phyloP scores from a whole-genome alignment of 2,329 filamentous ascomycete genomes.

The Fusarium mundagurra region DNA sequence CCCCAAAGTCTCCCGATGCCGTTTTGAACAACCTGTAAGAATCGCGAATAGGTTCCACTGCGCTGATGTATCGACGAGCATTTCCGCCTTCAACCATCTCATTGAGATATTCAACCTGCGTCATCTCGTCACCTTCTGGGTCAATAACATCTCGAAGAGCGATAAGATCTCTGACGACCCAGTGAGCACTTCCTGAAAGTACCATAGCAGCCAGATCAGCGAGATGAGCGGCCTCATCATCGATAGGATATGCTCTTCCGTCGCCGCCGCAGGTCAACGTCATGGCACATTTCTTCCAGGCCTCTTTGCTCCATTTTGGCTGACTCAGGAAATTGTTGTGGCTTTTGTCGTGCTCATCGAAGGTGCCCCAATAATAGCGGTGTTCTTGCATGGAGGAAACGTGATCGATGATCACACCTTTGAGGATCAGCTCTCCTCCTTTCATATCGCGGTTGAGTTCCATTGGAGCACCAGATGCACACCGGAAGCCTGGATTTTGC shows the following conservation, averaged over 20 bases:
- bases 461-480: accelerated
- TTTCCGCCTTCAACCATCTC: accelerated
- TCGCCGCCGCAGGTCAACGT: accelerated
- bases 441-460: accelerated
- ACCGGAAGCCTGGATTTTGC: accelerated
- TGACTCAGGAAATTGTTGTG: accelerated
- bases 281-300: not conserved
- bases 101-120: accelerated
- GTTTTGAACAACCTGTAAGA: not conserved
- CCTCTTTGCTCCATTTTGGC: not conserved
- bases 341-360: not conserved
- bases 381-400: accelerated
- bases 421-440: not conserved
- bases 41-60: accelerated
- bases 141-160: not conserved
- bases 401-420: accelerated
- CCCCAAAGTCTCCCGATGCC: accelerated
- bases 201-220: not conserved
- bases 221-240: accelerated
- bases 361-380: accelerated
- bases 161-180: not conserved
- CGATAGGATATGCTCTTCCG: not conserved
- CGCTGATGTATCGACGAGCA: accelerated
- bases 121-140: accelerated
- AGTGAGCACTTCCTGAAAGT: accelerated